A percentile compares a stretch with the other conserved stretches of the same genome.
phyloP scores from a whole-genome alignment of 495 filamentous ascomycete genomes.

The Podospora sp. region DNA sequence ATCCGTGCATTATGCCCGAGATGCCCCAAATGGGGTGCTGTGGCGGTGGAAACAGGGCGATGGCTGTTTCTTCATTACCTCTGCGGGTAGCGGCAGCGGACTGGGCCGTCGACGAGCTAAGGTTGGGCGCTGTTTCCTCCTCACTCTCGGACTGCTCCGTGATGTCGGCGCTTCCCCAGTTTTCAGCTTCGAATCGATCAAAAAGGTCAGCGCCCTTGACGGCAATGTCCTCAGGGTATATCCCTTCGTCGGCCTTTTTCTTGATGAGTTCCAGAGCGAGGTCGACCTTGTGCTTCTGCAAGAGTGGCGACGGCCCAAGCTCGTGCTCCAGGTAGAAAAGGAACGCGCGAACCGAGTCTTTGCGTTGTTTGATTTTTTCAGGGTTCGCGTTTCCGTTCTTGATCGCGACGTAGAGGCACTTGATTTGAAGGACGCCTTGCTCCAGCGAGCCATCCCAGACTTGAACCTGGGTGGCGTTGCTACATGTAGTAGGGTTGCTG shows the following conservation, averaged over 20 bases:
- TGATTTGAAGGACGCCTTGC: background rate
- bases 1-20: constrained; percentile 46
- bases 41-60: constrained; percentile 16
- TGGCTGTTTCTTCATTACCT: background rate
- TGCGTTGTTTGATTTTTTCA: background rate
- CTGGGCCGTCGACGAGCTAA: background rate
- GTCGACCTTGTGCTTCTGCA: background rate
- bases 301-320: background rate
- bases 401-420: background rate
- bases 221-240: background rate
- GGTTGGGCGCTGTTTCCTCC: background rate
- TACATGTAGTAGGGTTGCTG: no score
- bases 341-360: background rate
- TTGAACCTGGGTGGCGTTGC: background rate
- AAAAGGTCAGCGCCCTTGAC: background rate
- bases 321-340: background rate
- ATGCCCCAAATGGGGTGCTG: constrained; percentile 37
- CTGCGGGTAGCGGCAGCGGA: background rate
- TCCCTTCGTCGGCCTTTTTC: no score
- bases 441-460: background rate
- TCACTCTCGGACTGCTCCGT: background rate
- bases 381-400: background rate
- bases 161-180: background rate
- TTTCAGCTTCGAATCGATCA: background rate
- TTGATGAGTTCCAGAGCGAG: background rate